phyloP scores from a whole-genome alignment of 257 asterid genomes.

The Thymus quinquecostatus region DNA sequence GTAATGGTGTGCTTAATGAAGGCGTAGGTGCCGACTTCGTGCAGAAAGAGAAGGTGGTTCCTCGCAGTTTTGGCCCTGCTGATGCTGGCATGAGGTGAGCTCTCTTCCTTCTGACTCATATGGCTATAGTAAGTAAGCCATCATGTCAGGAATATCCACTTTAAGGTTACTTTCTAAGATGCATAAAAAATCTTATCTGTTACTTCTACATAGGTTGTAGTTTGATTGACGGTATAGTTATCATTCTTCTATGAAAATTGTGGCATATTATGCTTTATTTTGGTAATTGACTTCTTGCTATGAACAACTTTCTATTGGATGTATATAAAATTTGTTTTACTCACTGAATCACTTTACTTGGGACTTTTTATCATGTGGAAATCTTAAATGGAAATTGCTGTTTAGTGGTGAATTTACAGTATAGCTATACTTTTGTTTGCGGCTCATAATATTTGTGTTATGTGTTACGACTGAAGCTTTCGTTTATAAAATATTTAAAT shows the following conservation, averaged over 20 bases:
- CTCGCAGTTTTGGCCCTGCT: constrained; percentile 69
- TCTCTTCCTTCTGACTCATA: constrained; percentile 28
- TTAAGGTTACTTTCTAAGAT: constrained; percentile 2
- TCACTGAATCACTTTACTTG: constrained; percentile 11
- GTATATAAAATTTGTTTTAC: not conserved
- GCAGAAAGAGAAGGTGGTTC: constrained; percentile 89
- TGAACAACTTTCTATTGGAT: not conserved
- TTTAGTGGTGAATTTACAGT: too few species aligned
- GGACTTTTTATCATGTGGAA: not conserved
- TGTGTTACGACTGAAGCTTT: constrained; percentile 3
- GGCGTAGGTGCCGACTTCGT: constrained; percentile 98
- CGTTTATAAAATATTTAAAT: not conserved
- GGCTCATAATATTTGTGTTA: constrained; percentile 15
- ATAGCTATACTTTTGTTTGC: not conserved
- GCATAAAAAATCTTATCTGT: not conserved
- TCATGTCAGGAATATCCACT: constrained; percentile 6
- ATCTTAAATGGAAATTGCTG: too few species aligned
- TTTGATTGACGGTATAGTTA: constrained; percentile 19
- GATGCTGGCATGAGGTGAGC: constrained; percentile 75
- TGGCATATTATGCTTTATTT: constrained; percentile 18
- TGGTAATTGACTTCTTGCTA: constrained; percentile 11
- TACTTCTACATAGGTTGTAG: not conserved
- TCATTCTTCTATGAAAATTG: constrained; percentile 1
- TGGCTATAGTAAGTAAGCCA: not conserved
- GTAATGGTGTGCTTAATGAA: constrained; percentile 84